phyloP scores from a whole-genome alignment of 371 early-diverging fungal genomes.

The Mucor mucedo region DNA sequence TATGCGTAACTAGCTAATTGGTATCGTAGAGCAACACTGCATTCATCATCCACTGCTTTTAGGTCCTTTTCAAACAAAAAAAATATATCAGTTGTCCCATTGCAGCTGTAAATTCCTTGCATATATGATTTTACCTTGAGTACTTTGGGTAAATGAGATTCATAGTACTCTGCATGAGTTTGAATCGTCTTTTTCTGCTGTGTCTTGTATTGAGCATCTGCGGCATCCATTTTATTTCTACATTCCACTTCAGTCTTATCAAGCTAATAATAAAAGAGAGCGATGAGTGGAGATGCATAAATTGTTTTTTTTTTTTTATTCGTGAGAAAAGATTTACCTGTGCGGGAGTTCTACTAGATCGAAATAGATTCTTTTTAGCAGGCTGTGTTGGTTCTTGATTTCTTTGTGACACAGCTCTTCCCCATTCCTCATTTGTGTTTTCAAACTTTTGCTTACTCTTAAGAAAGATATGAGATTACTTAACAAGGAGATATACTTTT shows the following conservation, averaged over 20 bases:
- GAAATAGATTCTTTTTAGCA: conserved; percentile 60
- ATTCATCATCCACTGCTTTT: conserved; percentile 73
- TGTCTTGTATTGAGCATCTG: conserved; percentile 75
- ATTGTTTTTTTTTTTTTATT: too few species aligned
- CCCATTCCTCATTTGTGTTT: conserved; percentile 79
- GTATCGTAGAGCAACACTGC: conserved; percentile 70
- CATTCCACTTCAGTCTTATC: conserved; percentile 55
- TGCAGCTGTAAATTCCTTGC: background rate
- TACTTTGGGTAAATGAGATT: conserved; percentile 54
- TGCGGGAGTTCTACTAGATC: conserved; percentile 55
- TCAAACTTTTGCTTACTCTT: conserved; percentile 78
- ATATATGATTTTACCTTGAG: conserved; percentile 12
- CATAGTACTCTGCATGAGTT: conserved; percentile 69
- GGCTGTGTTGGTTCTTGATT: conserved; percentile 56
- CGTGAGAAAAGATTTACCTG: conserved; percentile 40
- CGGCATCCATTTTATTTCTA: conserved; percentile 33
- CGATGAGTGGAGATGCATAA: background rate
- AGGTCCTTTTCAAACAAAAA: conserved; percentile 45
- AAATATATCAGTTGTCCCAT: too few species aligned
- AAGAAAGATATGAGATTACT: background rate
- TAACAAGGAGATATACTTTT: background rate
- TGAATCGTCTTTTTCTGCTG: conserved; percentile 71
- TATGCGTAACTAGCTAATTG: conserved; percentile 75
- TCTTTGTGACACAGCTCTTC: conserved; percentile 71
- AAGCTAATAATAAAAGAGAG: conserved; percentile 44